phyloP scores from a whole-genome alignment of 78 protist genomes.

The Mastigamoeba balamuthi region DNA sequence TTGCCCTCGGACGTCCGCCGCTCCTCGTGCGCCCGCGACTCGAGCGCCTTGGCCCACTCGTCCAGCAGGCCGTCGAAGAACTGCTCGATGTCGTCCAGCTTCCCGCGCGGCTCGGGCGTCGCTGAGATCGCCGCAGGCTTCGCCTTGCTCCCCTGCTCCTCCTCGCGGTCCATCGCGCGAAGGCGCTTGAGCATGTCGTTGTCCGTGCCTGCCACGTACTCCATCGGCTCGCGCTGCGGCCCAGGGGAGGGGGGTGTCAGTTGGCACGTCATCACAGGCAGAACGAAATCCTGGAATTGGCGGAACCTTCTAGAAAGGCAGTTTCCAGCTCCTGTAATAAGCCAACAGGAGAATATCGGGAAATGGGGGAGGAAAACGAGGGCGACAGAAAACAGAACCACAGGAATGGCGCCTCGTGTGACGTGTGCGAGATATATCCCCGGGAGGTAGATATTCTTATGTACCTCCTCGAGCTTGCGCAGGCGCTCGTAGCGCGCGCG shows the following conservation, averaged over 20 bases:
- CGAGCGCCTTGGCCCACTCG: slow-evolving; percentile 31
- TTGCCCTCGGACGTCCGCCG: slow-evolving; percentile 20
- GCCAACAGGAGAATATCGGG: too few species aligned
- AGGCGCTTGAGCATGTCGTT: background rate
- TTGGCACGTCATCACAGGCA: background rate
- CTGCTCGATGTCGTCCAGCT: background rate
- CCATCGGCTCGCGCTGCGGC: background rate
- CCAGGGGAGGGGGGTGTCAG: background rate
- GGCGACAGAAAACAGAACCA: too few species aligned
- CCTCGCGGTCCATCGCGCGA: background rate
- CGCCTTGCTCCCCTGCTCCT: background rate
- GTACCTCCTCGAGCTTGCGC: slow-evolving; percentile 23
- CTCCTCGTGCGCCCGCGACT: slow-evolving; percentile 18
- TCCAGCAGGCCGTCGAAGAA: slow-evolving; percentile 6
- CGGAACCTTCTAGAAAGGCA: background rate
- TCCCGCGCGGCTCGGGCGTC: background rate
- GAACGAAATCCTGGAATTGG: background rate
- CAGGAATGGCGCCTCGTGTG: background rate
- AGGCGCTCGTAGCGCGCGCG: slow-evolving; percentile 14
- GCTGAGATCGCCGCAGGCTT: background rate
- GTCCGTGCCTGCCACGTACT: background rate
- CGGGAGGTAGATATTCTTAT: slow-evolving; percentile 17
- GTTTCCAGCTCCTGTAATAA: background rate
- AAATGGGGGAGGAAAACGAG: too few species aligned
- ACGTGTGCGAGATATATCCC: slow-evolving; percentile 1